Conservation (phyloP, 495 filamentous ascomycete species). For the Evernia prunastri region DNA sequence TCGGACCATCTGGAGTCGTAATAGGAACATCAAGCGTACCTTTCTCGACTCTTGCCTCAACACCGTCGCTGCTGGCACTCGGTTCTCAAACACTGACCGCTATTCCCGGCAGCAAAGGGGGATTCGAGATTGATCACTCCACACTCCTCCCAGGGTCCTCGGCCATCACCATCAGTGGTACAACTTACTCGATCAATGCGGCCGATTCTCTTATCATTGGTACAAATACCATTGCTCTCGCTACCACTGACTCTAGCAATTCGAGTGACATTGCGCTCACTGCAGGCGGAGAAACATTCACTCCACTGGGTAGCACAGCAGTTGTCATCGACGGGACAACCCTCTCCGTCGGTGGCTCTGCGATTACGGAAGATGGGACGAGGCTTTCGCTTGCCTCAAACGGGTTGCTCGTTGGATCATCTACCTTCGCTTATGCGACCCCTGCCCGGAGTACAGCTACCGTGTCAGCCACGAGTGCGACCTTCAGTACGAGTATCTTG, state of each 20-base stretch:
- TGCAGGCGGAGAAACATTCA: constrained; percentile 11
- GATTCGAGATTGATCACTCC: neutral
- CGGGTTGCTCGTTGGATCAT: constrained; percentile 14
- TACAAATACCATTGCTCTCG: constrained; percentile 5
- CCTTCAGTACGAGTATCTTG: neutral
- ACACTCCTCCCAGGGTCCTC: constrained; percentile 14
- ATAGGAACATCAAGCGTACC: neutral
- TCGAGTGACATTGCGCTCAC: constrained; percentile 5
- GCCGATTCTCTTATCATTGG: constrained; percentile 16
- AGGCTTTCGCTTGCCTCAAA: constrained; percentile 10
- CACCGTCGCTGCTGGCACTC: neutral
- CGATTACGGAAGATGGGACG: neutral
- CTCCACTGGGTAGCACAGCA: constrained; percentile 10
- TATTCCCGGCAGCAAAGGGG: neutral
- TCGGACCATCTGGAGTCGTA: neutral
- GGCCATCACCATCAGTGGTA: constrained; percentile 8
- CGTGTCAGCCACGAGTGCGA: neutral
- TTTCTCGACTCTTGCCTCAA: neutral
- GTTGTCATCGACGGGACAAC: constrained; percentile 12
- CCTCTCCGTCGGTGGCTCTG: constrained; percentile 1
- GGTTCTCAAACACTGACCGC: neutral
- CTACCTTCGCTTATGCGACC: constrained; percentile 16
- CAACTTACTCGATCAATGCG: constrained; percentile 9
- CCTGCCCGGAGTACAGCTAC: neutral
- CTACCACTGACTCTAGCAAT: constrained; percentile 3